phyloP scores from a whole-genome alignment of 2,329 filamentous ascomycete species.

The Fusarium clavum region DNA sequence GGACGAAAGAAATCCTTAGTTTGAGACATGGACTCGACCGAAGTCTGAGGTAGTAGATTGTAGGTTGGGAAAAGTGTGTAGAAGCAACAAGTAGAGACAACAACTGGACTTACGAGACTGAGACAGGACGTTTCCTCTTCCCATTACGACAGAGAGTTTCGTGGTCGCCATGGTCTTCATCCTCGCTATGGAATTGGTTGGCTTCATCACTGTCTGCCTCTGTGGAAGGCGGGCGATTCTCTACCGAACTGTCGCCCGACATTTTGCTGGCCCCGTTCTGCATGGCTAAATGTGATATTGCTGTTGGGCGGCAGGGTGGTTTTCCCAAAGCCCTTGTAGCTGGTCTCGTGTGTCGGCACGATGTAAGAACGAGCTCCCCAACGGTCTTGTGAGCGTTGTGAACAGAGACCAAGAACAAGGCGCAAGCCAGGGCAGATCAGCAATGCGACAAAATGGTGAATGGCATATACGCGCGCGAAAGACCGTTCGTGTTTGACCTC shows the following conservation, averaged over 20 bases:
- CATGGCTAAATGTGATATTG: conserved; percentile 36
- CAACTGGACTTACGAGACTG: conserved; percentile 64
- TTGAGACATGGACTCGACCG: conserved; percentile 15
- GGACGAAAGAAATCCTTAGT: conserved; percentile 4
- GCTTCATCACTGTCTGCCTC: conserved; percentile 62
- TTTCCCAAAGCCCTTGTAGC: conserved; percentile 26
- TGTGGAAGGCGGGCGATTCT: conserved; percentile 49
- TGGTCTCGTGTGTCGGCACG: conserved; percentile 30
- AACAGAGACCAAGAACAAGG: conserved; percentile 20
- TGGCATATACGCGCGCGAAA: conserved; percentile 27
- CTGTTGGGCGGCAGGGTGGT: conserved; percentile 21
- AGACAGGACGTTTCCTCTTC: conserved; percentile 71
- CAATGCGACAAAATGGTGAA: conserved; percentile 23
- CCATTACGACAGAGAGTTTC: conserved; percentile 50
- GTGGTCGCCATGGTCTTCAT: conserved; percentile 61
- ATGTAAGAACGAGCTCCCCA: conserved; percentile 37
- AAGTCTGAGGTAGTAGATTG: conserved; percentile 6
- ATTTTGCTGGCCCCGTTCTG: conserved; percentile 45
- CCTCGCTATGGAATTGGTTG: conserved; percentile 51
- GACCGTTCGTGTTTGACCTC: conserved; percentile 35
- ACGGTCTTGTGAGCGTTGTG: conserved; percentile 19
- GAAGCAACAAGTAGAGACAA: conserved; percentile 12
- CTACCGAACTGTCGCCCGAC: conserved; percentile 46
- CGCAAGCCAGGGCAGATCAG: conserved; percentile 13
- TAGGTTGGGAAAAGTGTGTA: conserved; percentile 22